Evolutionary conservation across 352 stramenopile genomes (phyloP).

Genomic region (Pythium apleroticum): DNA sequence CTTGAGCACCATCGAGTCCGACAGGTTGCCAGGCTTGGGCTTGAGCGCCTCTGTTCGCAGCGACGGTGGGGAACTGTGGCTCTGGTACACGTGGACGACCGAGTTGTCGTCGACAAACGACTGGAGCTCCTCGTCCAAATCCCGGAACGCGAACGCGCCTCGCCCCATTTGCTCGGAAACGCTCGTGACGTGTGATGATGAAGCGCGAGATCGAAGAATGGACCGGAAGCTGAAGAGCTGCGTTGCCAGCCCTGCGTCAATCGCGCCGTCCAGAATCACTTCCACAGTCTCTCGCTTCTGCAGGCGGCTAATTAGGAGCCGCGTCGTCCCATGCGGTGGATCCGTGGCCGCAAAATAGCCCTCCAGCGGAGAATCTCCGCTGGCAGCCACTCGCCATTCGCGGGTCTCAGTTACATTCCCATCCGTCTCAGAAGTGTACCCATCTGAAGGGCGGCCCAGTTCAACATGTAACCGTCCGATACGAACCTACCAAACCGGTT

Average conservation of each 20-base stretch:
- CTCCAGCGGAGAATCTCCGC: background rate
- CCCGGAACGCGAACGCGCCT: constrained; percentile 26
- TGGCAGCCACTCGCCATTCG: background rate
- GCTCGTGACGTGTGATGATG: background rate
- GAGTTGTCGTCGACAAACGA: constrained; percentile 14
- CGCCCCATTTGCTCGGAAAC: constrained; percentile 20
- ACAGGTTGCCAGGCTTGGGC: background rate
- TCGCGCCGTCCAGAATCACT: background rate
- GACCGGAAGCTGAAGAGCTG: background rate
- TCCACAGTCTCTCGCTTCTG: too few species aligned
- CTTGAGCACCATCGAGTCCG: constrained; percentile 28
- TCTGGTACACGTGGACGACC: constrained; percentile 17
- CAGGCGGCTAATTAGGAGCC: background rate
- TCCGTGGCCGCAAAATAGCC: background rate
- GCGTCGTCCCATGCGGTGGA: background rate
- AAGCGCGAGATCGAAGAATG: constrained; percentile 1
- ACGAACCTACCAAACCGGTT: constrained; percentile 18
- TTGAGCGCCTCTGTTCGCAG: background rate
- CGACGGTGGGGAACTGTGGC: constrained; percentile 23
- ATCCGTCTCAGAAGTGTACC: too few species aligned
- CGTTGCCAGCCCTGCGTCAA: background rate
- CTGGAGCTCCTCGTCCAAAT: constrained; percentile 30
- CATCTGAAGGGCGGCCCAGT: constrained; percentile 3
- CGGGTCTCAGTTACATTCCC: background rate
- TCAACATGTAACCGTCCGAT: constrained; percentile 18